phyloP scores from a whole-genome alignment of 2,329 filamentous ascomycete genomes.

The Aspergillus terreus region DNA sequence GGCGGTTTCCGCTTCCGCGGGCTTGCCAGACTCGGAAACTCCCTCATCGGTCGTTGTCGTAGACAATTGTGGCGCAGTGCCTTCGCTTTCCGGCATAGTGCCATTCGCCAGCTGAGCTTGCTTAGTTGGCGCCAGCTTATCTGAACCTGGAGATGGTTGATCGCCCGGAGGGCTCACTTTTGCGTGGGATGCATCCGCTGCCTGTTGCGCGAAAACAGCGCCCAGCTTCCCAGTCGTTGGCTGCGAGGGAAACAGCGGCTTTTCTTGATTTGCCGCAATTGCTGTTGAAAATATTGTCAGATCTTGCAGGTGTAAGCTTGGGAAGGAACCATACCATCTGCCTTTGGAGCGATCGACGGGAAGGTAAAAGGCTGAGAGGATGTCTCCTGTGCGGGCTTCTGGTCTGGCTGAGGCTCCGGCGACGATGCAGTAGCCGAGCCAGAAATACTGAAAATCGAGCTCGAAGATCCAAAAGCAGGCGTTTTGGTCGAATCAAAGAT shows the following conservation, averaged over 20 bases:
- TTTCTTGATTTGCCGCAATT: constrained; percentile 5
- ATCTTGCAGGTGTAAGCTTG: not conserved
- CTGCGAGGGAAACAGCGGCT: constrained; percentile 1
- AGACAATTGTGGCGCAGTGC: too few relatives aligned
- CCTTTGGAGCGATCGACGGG: constrained; percentile 4
- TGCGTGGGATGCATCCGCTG: too few relatives aligned
- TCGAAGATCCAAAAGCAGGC: not conserved
- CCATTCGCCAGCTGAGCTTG: too few relatives aligned
- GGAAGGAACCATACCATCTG: constrained; percentile 10
- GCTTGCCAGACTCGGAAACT: too few relatives aligned
- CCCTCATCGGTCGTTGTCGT: too few relatives aligned
- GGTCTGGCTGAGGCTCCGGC: not conserved
- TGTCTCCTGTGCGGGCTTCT: not conserved
- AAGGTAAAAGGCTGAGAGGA: constrained; percentile 3
- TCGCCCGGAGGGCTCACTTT: too few relatives aligned
- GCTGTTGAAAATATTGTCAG: not conserved
- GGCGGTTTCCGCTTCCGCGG: too few relatives aligned
- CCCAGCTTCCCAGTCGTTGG: too few relatives aligned
- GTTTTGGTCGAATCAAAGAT: constrained; percentile 11
- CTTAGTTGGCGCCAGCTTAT: too few relatives aligned
- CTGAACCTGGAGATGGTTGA: too few relatives aligned
- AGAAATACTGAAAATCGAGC: constrained; percentile 10
- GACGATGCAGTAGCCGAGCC: not conserved
- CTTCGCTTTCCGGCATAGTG: too few relatives aligned
- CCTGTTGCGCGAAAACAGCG: too few relatives aligned